Conservation (phyloP, 257 asterid species). For the Solanum habrochaites region DNA sequence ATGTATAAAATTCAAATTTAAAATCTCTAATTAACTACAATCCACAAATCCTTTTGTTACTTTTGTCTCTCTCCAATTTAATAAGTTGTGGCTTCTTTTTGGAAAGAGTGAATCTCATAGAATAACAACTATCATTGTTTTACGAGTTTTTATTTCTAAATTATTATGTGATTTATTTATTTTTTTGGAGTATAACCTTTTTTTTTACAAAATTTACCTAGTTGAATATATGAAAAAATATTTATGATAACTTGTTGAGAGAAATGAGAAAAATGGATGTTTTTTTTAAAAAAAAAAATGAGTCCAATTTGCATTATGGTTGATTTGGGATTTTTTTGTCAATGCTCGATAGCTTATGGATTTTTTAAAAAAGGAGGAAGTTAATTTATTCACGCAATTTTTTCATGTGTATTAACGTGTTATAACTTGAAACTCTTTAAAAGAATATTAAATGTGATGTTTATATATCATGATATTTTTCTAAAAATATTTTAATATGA, state of each 20-base stretch:
- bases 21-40: too few relatives aligned
- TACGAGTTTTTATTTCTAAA: neutral
- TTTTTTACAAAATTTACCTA: neutral
- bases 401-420: neutral
- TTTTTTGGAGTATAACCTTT: neutral
- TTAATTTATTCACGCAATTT: too few relatives aligned
- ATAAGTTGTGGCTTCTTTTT: neutral
- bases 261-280: neutral
- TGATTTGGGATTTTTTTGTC: neutral
- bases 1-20: rapidly evolving
- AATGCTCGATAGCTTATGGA: neutral
- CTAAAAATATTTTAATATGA: too few relatives aligned
- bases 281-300: neutral
- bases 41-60: neutral
- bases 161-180: neutral
- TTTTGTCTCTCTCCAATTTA: neutral
- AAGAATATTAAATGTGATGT: neutral
- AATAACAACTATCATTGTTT: neutral
- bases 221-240: neutral
- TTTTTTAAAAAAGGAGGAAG: rapidly evolving
- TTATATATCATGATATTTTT: too few relatives aligned
- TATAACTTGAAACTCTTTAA: neutral
- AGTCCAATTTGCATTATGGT: neutral
- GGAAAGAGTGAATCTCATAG: neutral
- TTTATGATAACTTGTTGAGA: neutral